These are phyloP conservation scores for Royoungia palumana DNA, from an alignment of 768 basidiomycete species.

Conservation along the genomic window DNA sequence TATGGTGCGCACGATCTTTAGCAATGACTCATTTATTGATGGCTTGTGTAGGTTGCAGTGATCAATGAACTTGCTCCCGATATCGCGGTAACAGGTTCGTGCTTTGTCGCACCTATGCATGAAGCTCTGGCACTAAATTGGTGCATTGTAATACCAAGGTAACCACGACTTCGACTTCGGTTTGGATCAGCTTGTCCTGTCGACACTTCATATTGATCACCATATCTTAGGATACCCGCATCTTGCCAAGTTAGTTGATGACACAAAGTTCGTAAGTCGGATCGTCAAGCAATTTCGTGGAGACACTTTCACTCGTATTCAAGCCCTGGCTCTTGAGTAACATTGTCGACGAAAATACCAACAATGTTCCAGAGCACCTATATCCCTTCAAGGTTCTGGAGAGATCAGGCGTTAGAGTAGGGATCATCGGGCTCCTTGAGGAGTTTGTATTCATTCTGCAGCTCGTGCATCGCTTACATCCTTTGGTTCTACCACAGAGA, in stretches of 20 bases:
- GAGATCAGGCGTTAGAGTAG: conserved; percentile 65
- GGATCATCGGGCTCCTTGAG: conserved; percentile 85
- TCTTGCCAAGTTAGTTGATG: conserved; percentile 61
- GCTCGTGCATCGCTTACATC: not conserved
- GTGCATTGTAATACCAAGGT: conserved; percentile 39
- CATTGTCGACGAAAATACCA: conserved; percentile 68
- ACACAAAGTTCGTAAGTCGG: conserved; percentile 67
- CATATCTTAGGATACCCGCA: conserved; percentile 53
- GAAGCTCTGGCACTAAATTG: too few relatives aligned
- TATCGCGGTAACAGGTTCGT: conserved; percentile 68
- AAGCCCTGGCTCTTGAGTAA: conserved; percentile 92
- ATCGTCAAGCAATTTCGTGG: not conserved
- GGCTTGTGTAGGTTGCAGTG: conserved; percentile 64
- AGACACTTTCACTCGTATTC: not conserved
- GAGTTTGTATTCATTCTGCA: conserved; percentile 43
- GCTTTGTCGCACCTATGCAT: not conserved
- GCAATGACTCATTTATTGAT: not conserved
- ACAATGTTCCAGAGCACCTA: conserved; percentile 56
- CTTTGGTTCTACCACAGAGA: conserved; percentile 43
- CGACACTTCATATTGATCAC: not conserved
- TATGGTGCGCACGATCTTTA: conserved; percentile 52
- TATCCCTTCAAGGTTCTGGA: conserved; percentile 66
- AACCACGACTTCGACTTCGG: conserved; percentile 95
- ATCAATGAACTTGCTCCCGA: conserved; percentile 73
- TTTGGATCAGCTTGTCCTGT: conserved; percentile 24